phyloP scores from a whole-genome alignment of 1,284 basidiomycete species.

The Boletus holoroseus region DNA sequence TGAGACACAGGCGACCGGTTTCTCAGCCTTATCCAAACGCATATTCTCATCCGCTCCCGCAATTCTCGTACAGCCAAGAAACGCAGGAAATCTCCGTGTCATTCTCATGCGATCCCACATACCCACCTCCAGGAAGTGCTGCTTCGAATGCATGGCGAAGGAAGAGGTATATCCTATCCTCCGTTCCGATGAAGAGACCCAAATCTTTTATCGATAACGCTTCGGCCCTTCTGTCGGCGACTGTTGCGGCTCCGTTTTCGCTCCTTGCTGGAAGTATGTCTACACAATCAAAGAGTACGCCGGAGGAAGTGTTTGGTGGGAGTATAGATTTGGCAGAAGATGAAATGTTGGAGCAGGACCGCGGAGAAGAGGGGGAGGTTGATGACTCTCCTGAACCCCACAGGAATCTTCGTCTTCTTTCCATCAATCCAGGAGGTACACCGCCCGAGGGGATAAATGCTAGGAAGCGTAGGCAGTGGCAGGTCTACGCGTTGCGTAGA shows the following conservation, averaged over 20 bases:
- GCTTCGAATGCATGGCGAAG: conserved; percentile 48
- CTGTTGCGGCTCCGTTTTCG: conserved; percentile 47
- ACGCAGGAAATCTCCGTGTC: conserved; percentile 56
- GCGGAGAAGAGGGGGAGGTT: conserved; percentile 66
- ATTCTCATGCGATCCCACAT: conserved; percentile 59
- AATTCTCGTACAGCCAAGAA: conserved; percentile 52
- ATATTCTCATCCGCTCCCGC: conserved; percentile 70
- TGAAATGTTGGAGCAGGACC: conserved; percentile 70
- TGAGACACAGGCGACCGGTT: conserved; percentile 69
- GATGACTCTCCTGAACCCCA: conserved; percentile 60
- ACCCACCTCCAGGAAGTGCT: conserved; percentile 38
- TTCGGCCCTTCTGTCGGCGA: conserved; percentile 53
- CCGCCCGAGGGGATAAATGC: conserved; percentile 22
- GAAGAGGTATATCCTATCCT: conserved; percentile 56
- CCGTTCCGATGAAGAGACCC: conserved; percentile 60
- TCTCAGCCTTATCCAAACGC: conserved; percentile 68
- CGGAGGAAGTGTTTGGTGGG: conserved; percentile 59
- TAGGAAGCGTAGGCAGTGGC: conserved; percentile 31
- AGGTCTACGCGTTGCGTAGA: conserved; percentile 26
- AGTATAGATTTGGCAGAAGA: conserved; percentile 69
- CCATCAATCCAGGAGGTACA: conserved; percentile 17
- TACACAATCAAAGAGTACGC: conserved; percentile 41
- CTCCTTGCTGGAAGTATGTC: conserved; percentile 39
- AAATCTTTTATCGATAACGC: conserved; percentile 66
- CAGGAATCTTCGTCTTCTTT: conserved; percentile 41